Evolutionary conservation across 495 filamentous ascomycete species (phyloP).

Genomic region (Thermochaetoides thermophila): DNA sequence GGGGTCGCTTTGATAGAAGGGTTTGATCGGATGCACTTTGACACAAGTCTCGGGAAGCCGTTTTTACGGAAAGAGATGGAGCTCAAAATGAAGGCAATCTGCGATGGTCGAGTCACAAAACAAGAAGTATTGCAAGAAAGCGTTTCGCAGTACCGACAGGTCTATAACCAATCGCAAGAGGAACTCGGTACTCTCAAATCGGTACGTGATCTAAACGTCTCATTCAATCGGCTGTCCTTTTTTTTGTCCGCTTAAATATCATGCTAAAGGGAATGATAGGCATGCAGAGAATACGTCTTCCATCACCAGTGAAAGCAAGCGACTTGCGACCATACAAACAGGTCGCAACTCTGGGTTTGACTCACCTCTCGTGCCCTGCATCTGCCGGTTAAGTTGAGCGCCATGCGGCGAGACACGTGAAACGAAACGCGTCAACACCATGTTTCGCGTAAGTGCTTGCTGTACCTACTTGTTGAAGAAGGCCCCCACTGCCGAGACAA

Average conservation of each 20-base stretch:
- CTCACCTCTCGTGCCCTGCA: neutral
- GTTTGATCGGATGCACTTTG: conserved; percentile 81
- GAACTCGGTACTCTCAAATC: conserved; percentile 62
- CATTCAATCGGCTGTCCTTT: neutral
- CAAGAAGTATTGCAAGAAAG: conserved; percentile 64
- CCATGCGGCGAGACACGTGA: no score
- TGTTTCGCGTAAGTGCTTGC: no score
- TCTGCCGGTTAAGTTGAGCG: neutral
- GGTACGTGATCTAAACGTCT: conserved; percentile 30
- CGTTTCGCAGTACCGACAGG: conserved; percentile 67
- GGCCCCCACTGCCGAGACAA: neutral
- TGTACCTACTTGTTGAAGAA: no score
- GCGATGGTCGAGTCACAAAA: conserved; percentile 65
- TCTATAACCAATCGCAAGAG: conserved; percentile 62
- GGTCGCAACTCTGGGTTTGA: neutral
- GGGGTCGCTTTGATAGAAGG: conserved; percentile 86
- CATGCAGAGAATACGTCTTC: conserved; percentile 34
- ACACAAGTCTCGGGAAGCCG: conserved; percentile 87
- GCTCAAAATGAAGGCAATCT: conserved; percentile 83
- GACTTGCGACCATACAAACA: neutral
- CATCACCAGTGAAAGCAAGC: no score
- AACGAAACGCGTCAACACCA: no score
- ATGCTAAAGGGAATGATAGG: conserved; percentile 12
- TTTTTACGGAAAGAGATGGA: conserved; percentile 98
- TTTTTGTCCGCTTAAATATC: conserved; percentile 12